Base-by-base conservation (phyloP, 2,329 filamentous ascomycete species). In the Ophiostoma sp. region DNA sequence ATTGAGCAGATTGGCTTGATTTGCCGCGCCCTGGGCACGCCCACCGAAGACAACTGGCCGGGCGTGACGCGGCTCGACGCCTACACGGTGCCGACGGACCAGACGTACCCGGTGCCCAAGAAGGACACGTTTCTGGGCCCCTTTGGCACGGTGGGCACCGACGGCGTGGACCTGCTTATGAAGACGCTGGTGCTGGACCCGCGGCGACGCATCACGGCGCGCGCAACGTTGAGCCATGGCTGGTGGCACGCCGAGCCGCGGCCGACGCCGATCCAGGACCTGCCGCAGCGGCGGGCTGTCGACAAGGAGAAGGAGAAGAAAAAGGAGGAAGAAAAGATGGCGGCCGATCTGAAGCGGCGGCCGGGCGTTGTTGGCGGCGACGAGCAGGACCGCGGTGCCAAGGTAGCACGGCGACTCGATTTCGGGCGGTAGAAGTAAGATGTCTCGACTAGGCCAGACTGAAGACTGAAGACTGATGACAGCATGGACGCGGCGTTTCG, bases 41-140 rank as follows among this genome's bases (percentile, higher is more conserved):
- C 95, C 0, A 95, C 89, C 4, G 95, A 99, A 77, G 92, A 95
- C 20, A 94, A 93, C 78, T 99, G 95, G 95, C 94, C 95, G 0
- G 94, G 94, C 36, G 94, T 99, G 8, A 89, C 89, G 4, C 88
- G 88, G 73, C 83, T 99, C 13, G 88, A 89, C 17, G 90, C 90
- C 72, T 99, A 95, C 79, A 87, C 93, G n/a, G 86, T 90, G 1
- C 85, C 90, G 1, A 81, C 72, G 76, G 75, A 75, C 74, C 75
- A 86, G 70, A 79, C 81, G 70, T 84, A 88, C 72, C 82, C 87
- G 75, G 75, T 92, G 79, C 86, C 87, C 73, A 87, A 87, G 1
- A 86, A 86, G 72, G 88, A 91, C 70, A 90, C 90, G 76, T 97
- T 92, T 83, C 84, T 90, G 77, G 82, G 83, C 69, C 87, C 88